Base-by-base conservation (phyloP, 768 basidiomycete genomes). In the Lentinula boryana region DNA sequence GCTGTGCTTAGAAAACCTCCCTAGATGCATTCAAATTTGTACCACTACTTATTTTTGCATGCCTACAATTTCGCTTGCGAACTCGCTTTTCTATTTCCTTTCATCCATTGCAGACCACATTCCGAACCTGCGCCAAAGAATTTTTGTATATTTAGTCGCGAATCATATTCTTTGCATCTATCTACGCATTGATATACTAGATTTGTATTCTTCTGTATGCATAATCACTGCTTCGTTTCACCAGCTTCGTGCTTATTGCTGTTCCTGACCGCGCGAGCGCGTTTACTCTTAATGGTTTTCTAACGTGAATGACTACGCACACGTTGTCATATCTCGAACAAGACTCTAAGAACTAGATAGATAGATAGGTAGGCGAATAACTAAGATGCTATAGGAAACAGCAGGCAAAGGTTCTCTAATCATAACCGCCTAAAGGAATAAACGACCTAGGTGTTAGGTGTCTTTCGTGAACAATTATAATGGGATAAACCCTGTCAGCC, bases 401-500 rank as follows among this genome's bases (percentile, higher is more conserved):
- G 27, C 27, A 27, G 27, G 27, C 3, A 27, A 27, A 27, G 27
- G 27, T 27, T 27, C 27, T 27, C 27, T 27, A 27, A 27, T 27
- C 27, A 27, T 27, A 27, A 27, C 27, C 27, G 23, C 27, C 27
- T 27, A 27, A 0, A 27, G 27, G 27, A 27, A 27, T 27, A 27
- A 27, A 27, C 27, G 27, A 27, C 3, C 27, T 27, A 27, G 27
- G 3, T 27, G 27, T 27, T 27, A 27, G 27, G 27, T 27, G 27
- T 27, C 27, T 27, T 27, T 27, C 27, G 27, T 38, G 36, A 38
- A 38, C 36, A 38, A 3, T 38, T 38, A 57, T 8, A 43, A 21
- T 1, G 53, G 53, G 16, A 57, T 43, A 12, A 36, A 16, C 4
- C 86, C 85, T 8, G 65, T 70, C 71, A 91, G 67, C 62, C 80